These are phyloP conservation scores for Aspergillus sp. DNA, from an alignment of 2,329 filamentous ascomycete genomes.

Conservation along the genomic window DNA sequence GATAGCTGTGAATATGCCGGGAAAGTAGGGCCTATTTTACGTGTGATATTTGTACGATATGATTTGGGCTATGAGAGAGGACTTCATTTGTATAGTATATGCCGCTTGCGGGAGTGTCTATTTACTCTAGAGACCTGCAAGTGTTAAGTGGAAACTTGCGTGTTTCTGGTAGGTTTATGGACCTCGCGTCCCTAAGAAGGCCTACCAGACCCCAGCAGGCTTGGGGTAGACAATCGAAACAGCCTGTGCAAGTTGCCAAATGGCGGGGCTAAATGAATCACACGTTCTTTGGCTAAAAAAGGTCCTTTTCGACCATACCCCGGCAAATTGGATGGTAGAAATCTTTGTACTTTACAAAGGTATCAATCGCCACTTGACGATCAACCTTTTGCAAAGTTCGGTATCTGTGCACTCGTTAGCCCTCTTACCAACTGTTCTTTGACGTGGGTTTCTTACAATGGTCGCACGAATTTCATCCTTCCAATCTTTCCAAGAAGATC, in stretches of 20 bases:
- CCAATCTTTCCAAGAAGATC: conserved; percentile 79
- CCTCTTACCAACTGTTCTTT: neutral
- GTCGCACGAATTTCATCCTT: conserved; percentile 95
- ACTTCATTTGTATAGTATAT: conserved; percentile 3
- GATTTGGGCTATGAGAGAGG: neutral
- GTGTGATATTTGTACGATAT: conserved; percentile 1
- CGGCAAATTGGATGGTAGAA: conserved; percentile 97
- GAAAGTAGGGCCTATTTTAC: neutral
- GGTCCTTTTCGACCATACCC: conserved; percentile 81
- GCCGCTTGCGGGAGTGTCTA: neutral
- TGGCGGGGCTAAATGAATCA: neutral
- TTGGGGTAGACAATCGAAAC: neutral
- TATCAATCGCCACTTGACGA: conserved; percentile 70
- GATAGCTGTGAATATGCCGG: conserved; percentile 7
- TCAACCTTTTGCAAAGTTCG: conserved; percentile 73
- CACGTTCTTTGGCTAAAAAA: conserved; percentile 50
- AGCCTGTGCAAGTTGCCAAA: neutral
- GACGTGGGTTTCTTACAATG: conserved; percentile 57
- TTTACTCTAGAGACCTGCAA: neutral
- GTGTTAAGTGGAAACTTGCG: neutral
- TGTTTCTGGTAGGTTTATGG: neutral
- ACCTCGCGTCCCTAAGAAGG: neutral
- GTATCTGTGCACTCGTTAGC: conserved; percentile 41
- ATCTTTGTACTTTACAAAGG: conserved; percentile 81
- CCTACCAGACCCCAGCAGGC: neutral